Conservation (phyloP, 164 flowering plant genomes). For the Aristolochia contorta region DNA sequence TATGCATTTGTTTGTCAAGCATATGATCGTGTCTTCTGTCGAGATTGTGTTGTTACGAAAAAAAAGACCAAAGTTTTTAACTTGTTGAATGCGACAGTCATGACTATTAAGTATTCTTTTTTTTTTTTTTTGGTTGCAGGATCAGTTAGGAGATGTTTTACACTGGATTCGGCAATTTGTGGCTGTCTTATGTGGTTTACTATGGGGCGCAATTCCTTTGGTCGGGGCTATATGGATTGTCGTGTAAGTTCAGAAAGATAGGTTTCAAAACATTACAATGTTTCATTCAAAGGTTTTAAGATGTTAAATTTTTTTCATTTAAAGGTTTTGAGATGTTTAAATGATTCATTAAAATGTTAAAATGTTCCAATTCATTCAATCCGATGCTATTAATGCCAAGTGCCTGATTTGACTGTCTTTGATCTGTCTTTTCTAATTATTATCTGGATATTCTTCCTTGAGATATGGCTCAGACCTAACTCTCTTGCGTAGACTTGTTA, state of each 20-base stretch:
- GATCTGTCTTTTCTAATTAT: too few species aligned
- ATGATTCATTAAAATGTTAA: neutral
- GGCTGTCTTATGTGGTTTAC: conserved; percentile 64
- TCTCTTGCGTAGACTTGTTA: too few species aligned
- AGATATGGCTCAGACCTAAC: too few species aligned
- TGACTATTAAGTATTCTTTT: neutral
- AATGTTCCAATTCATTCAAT: neutral
- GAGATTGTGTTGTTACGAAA: too few species aligned
- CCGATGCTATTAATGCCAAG: neutral
- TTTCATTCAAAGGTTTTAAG: neutral
- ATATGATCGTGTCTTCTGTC: too few species aligned
- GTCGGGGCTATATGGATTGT: conserved; percentile 88
- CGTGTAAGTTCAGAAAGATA: conserved; percentile 44
- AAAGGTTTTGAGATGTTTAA: neutral
- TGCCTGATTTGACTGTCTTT: neutral
- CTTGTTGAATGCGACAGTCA: neutral
- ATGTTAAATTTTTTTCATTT: neutral
- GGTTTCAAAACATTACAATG: neutral
- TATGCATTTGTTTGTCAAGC: too few species aligned
- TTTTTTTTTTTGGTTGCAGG: conserved; percentile 34
- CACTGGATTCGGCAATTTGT: conserved; percentile 91
- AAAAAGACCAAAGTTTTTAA: too few species aligned
- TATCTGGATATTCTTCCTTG: too few species aligned
- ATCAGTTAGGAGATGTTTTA: conserved; percentile 90
- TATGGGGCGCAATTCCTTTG: conserved; percentile 86